Evolutionary conservation across 257 asterid genomes (phyloP).

Genomic region (Gynochthodes officinalis): DNA sequence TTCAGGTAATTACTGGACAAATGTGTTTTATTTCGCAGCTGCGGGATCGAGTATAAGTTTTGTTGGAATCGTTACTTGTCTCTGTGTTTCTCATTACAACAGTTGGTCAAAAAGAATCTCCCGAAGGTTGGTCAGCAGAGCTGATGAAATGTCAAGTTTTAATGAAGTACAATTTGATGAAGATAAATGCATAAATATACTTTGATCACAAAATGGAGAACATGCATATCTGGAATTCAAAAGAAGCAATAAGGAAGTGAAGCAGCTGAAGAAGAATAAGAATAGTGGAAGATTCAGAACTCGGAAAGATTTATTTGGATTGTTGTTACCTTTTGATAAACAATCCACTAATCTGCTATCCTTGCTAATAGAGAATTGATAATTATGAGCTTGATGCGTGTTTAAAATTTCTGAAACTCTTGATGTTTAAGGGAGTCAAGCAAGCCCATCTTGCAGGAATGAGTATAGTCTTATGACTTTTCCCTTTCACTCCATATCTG

Average conservation of each 20-base stretch:
- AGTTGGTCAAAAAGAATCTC: not conserved
- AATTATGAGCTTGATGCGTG: not conserved
- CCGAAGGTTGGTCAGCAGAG: not conserved
- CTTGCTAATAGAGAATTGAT: not conserved
- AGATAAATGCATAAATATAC: not conserved
- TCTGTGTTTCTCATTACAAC: not conserved
- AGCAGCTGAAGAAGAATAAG: constrained; percentile 1
- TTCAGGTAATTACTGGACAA: not conserved
- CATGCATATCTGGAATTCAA: not conserved
- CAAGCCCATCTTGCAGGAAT: not conserved
- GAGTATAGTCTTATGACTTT: not conserved
- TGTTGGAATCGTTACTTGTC: not conserved
- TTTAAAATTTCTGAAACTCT: not conserved
- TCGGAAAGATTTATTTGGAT: not conserved
- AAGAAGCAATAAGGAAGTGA: not conserved
- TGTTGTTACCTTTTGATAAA: not conserved
- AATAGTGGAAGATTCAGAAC: not conserved
- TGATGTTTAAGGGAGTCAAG: not conserved
- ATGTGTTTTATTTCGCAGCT: not conserved
- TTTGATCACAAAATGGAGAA: not conserved
- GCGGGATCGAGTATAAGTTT: not conserved
- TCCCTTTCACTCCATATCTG: not conserved
- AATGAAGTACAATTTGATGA: not conserved
- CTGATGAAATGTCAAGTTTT: not conserved
- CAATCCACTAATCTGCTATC: not conserved